A percentile compares a stretch with the other conserved stretches of the same genome.
Evolutionary conservation across 345 rosid genomes (phyloP).

Genomic region (Eucalyptus guilfoylei): DNA sequence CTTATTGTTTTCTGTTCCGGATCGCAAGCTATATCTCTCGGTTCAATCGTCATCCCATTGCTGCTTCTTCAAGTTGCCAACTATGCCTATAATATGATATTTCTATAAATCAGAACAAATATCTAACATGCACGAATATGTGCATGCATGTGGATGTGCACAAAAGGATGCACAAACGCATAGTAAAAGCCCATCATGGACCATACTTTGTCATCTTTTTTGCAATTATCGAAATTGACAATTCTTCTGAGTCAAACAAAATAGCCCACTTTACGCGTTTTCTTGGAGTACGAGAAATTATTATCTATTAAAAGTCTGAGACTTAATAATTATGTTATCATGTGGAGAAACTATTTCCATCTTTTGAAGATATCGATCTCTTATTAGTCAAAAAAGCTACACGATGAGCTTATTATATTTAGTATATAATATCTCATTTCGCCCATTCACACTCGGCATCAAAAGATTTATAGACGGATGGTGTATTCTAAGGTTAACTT

Average conservation of each 20-base stretch:
- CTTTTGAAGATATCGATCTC: neutral
- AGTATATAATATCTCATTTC: neutral
- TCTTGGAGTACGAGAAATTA: neutral
- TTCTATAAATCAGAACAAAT: neutral
- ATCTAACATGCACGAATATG: neutral
- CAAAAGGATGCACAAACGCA: neutral
- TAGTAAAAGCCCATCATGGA: neutral
- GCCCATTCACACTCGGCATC: neutral
- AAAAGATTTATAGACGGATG: neutral
- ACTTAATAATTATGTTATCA: neutral
- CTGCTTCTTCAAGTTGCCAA: neutral
- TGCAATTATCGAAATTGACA: neutral
- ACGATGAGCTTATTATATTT: neutral
- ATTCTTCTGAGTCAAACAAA: neutral
- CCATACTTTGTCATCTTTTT: neutral
- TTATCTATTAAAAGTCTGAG: too few relatives aligned
- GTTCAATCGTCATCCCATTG: neutral
- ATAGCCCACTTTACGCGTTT: neutral
- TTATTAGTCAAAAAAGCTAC: neutral
- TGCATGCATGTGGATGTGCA: neutral
- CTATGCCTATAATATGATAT: neutral
- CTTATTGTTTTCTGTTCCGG: neutral
- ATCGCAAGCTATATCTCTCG: neutral
- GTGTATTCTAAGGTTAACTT: neutral
- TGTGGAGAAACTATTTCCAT: neutral